Evolutionary conservation across 2,329 filamentous ascomycete genomes (phyloP).

Genomic region (Orbilia brochopaga): DNA sequence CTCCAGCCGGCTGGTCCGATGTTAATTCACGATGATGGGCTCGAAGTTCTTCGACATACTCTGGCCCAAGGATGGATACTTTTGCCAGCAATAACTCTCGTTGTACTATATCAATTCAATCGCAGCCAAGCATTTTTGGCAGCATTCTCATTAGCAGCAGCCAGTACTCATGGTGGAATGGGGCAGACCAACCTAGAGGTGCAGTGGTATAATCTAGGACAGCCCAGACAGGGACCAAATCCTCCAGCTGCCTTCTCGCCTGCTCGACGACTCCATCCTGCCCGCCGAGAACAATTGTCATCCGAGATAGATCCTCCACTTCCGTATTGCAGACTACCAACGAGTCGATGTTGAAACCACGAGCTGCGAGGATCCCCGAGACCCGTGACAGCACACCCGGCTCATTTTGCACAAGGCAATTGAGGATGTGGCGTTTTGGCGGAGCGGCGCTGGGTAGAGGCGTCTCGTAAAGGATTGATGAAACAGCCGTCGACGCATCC

Average conservation of each 20-base stretch:
- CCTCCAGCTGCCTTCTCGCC: conserved; percentile 90
- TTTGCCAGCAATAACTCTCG: conserved; percentile 94
- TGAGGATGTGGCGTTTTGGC: conserved; percentile 92
- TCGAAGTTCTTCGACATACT: conserved; percentile 97
- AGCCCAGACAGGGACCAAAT: conserved; percentile 96
- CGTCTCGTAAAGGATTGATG: conserved; percentile 98
- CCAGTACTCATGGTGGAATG: background rate
- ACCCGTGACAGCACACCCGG: conserved; percentile 95
- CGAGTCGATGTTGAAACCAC: conserved; percentile 99
- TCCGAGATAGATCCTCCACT: conserved; percentile 92
- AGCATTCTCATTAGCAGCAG: background rate
- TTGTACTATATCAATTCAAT: conserved; percentile 67
- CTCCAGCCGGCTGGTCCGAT: conserved; percentile 56
- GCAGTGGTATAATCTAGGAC: conserved; percentile 94
- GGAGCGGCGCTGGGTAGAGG: conserved; percentile 81
- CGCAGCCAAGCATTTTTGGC: background rate
- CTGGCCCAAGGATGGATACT: conserved; percentile 92
- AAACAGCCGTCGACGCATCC: conserved; percentile 90
- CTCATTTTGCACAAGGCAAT: conserved; percentile 98
- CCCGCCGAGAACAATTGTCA: conserved; percentile 97
- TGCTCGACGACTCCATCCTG: conserved; percentile 98
- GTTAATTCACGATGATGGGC: conserved; percentile 94
- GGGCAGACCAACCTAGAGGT: conserved; percentile 64
- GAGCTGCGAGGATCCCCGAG: conserved; percentile 91
- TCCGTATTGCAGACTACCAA: conserved; percentile 98